These are phyloP conservation scores for Zygosaccharomyces sapae DNA, from an alignment of 1,139 yeast species.

Conservation along the genomic window DNA sequence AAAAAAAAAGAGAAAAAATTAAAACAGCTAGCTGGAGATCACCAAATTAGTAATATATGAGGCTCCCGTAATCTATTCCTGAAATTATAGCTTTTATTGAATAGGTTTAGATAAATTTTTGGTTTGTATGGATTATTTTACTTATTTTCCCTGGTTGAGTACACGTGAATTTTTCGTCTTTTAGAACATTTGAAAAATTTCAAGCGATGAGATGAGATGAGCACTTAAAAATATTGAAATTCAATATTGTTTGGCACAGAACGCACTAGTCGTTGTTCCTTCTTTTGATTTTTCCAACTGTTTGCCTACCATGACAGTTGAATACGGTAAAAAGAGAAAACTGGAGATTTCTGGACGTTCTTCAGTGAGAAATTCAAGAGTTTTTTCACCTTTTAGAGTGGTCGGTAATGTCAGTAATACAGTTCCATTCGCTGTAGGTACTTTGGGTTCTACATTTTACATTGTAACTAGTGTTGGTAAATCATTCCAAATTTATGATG, in stretches of 20 bases:
- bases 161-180: no score
- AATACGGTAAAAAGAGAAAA: constrained; percentile 34
- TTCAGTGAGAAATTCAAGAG: constrained; percentile 38
- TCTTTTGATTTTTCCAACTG: background rate
- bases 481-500: constrained; percentile 90
- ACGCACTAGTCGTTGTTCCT: background rate
- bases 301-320: constrained; percentile 4
- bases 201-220: constrained; percentile 12
- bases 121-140: no score
- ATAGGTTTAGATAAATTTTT: no score
- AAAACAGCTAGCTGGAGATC: no score
- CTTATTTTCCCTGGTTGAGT: no score
- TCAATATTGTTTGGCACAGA: constrained; percentile 2
- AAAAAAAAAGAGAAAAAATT: background rate
- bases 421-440: constrained; percentile 81
- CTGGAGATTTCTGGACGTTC: constrained; percentile 15
- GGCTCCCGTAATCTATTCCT: no score
- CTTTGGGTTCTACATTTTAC: constrained; percentile 82
- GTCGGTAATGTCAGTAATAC: constrained; percentile 71
- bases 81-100: no score
- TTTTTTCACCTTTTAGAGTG: constrained; percentile 56
- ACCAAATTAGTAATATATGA: no score
- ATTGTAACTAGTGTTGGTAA: constrained; percentile 87
- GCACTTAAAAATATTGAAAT: background rate
- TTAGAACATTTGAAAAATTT: constrained; percentile 7